Percentiles rank a stretch among this genome's conserved stretches.
Conservation (phyloP, 768 basidiomycete genomes). For the Cystofilobasidium ferigula region DNA sequence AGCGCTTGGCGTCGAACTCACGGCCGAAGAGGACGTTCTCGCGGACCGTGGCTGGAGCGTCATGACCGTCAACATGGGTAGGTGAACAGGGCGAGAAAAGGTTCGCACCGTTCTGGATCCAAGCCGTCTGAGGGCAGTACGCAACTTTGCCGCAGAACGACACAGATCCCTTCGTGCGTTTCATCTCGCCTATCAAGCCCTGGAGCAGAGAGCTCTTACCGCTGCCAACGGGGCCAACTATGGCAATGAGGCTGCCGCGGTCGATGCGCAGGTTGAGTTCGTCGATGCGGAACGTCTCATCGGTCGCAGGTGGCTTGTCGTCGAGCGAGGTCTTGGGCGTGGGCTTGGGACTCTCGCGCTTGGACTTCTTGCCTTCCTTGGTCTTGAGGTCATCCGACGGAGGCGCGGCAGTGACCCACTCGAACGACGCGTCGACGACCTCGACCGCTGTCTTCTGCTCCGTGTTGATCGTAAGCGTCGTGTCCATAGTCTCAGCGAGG, state of each 20-base stretch:
- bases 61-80: not conserved
- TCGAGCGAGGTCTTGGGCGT: not conserved
- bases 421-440: slow-evolving; percentile 49
- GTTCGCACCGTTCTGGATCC: slow-evolving; percentile 83
- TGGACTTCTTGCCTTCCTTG: slow-evolving; percentile 4
- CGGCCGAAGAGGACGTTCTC: slow-evolving; percentile 61
- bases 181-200: slow-evolving; percentile 71
- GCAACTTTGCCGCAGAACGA: slow-evolving; percentile 39
- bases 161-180: slow-evolving; percentile 38
- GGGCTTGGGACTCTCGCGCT: slow-evolving; percentile 4
- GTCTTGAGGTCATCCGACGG: slow-evolving; percentile 1
- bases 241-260: slow-evolving; percentile 64
- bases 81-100: no score
- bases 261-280: slow-evolving; percentile 60
- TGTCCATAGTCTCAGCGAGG: slow-evolving; percentile 47
- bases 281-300: slow-evolving; percentile 51
- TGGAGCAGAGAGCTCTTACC: slow-evolving; percentile 44
- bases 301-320: not conserved
- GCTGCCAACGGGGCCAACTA: slow-evolving; percentile 66
- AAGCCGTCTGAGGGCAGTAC: slow-evolving; percentile 77
- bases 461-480: slow-evolving; percentile 43
- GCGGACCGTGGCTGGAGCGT: slow-evolving; percentile 6
- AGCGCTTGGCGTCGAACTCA: slow-evolving; percentile 65
- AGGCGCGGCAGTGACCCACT: slow-evolving; percentile 47
- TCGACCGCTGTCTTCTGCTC: slow-evolving; percentile 45